Percentiles rank a stretch among this genome's conserved stretches.
These are phyloP conservation scores for Fusarium neocosmosporiellum DNA, from an alignment of 2,329 filamentous ascomycete genomes.

Conservation along the genomic window DNA sequence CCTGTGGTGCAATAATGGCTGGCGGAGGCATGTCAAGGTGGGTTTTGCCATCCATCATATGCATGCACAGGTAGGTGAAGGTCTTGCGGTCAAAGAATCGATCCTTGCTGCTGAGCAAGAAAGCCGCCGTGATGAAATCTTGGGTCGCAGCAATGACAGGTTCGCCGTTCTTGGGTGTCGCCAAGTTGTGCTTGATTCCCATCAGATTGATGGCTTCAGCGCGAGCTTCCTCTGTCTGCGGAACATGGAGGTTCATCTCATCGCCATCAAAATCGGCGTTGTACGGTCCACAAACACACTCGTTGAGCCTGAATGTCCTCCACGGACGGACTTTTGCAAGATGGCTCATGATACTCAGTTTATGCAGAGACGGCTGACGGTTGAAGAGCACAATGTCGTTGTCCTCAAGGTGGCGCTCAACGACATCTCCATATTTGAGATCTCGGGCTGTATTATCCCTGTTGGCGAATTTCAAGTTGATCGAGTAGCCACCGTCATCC, in stretches of 20 bases:
- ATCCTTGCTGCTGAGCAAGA: constrained; percentile 90
- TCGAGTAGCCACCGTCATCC: constrained; percentile 74
- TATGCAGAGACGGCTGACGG: constrained; percentile 96
- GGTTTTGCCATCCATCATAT: constrained; percentile 87
- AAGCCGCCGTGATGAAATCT: constrained; percentile 97
- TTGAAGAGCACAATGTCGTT: constrained; percentile 98
- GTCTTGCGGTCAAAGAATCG: constrained; percentile 89
- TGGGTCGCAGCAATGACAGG: constrained; percentile 99
- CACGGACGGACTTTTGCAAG: constrained; percentile 92
- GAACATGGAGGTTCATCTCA: constrained; percentile 98
- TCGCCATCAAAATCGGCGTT: constrained; percentile 99
- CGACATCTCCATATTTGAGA: constrained; percentile 84
- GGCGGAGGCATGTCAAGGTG: constrained; percentile 88
- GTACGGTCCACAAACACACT: constrained; percentile 98
- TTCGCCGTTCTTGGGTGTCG: constrained; percentile 96
- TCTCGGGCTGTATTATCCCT: constrained; percentile 77
- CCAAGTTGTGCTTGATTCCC: constrained; percentile 97
- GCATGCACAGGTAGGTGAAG: constrained; percentile 90
- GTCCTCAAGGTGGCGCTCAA: constrained; percentile 95
- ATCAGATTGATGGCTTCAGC: constrained; percentile 96
- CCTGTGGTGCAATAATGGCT: constrained; percentile 84
- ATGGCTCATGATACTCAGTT: constrained; percentile 98
- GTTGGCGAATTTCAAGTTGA: constrained; percentile 80
- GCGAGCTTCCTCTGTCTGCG: constrained; percentile 95
- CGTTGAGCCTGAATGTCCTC: constrained; percentile 95